These are phyloP conservation scores for Meyerozyma elateridarum DNA, from an alignment of 1,139 yeast genomes.

Conservation along the genomic window DNA sequence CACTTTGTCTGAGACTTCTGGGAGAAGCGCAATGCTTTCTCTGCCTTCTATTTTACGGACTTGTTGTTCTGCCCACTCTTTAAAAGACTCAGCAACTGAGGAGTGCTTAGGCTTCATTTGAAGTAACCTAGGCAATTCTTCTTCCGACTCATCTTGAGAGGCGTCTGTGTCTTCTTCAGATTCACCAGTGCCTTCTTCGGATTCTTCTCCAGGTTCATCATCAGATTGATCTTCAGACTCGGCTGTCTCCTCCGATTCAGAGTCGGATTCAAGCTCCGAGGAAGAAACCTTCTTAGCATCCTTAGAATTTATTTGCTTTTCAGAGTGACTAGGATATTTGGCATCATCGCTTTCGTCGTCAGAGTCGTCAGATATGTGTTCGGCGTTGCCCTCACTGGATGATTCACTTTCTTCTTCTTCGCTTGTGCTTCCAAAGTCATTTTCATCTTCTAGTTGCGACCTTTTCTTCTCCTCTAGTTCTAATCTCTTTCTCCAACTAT, in stretches of 20 bases:
- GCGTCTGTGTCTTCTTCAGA: constrained; percentile 19
- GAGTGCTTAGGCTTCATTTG: constrained; percentile 41
- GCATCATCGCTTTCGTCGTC: constrained; percentile 11
- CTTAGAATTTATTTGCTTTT: constrained; percentile 7
- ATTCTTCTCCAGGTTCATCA: constrained; percentile 16
- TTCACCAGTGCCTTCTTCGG: constrained; percentile 15
- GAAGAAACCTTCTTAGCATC: too few species aligned
- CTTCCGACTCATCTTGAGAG: constrained; percentile 16
- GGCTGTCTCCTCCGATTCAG: constrained; percentile 13
- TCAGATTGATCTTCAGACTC: constrained; percentile 35
- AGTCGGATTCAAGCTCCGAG: constrained; percentile 11
- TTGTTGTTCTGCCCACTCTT: constrained; percentile 58
- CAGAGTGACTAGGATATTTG: constrained; percentile 11
- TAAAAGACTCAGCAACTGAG: constrained; percentile 42
- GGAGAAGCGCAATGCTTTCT: constrained; percentile 39
- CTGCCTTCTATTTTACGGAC: constrained; percentile 58
- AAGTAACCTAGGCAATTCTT: constrained; percentile 30
- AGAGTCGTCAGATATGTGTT: constrained; percentile 8
- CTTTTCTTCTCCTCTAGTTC: constrained; percentile 35
- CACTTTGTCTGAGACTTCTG: constrained; percentile 48
- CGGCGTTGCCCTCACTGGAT: constrained; percentile 16
- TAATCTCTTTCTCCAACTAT: constrained; percentile 39
- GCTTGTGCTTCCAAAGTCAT: constrained; percentile 30
- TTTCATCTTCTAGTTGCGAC: constrained; percentile 32
- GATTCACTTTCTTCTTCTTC: constrained; percentile 16